Conservation (phyloP, 495 filamentous ascomycete species). For the Patellaria atrata region DNA sequence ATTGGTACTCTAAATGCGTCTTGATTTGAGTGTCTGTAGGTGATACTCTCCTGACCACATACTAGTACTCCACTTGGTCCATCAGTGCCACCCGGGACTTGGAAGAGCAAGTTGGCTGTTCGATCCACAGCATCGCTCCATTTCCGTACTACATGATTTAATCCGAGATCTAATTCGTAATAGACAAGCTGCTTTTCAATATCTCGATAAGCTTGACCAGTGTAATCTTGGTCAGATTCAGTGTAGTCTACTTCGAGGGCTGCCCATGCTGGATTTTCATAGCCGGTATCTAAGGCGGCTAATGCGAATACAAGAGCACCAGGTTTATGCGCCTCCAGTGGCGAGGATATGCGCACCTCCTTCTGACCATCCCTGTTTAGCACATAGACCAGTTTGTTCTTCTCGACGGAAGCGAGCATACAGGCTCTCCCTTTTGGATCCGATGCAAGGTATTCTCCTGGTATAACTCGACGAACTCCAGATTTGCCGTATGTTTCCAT, state of each 20-base stretch:
- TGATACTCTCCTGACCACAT: conserved; percentile 86
- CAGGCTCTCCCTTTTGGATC: conserved; percentile 94
- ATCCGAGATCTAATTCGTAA: conserved; percentile 88
- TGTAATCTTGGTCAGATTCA: conserved; percentile 80
- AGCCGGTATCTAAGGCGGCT: conserved; percentile 80
- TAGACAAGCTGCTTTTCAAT: conserved; percentile 86
- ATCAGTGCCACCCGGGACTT: conserved; percentile 87
- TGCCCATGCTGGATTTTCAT: conserved; percentile 93
- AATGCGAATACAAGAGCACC: conserved; percentile 82
- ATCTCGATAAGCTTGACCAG: conserved; percentile 66
- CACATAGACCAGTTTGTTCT: conserved; percentile 99
- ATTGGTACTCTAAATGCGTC: conserved; percentile 73
- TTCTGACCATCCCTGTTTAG: conserved; percentile 89
- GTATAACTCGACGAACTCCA: conserved; percentile 84
- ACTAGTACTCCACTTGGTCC: conserved; percentile 91
- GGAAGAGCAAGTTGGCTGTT: conserved; percentile 78
- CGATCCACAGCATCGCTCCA: conserved; percentile 91
- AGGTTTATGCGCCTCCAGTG: conserved; percentile 93
- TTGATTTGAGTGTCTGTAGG: conserved; percentile 87
- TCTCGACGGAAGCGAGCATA: conserved; percentile 85
- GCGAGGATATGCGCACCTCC: conserved; percentile 90
- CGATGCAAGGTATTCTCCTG: conserved; percentile 84
- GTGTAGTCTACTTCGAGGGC: conserved; percentile 87
- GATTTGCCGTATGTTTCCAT: conserved; percentile 97
- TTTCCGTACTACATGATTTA: conserved; percentile 93